These are phyloP conservation scores for Pachyrhizus erosus DNA, from an alignment of 306 rosid genomes.

Conservation along the genomic window DNA sequence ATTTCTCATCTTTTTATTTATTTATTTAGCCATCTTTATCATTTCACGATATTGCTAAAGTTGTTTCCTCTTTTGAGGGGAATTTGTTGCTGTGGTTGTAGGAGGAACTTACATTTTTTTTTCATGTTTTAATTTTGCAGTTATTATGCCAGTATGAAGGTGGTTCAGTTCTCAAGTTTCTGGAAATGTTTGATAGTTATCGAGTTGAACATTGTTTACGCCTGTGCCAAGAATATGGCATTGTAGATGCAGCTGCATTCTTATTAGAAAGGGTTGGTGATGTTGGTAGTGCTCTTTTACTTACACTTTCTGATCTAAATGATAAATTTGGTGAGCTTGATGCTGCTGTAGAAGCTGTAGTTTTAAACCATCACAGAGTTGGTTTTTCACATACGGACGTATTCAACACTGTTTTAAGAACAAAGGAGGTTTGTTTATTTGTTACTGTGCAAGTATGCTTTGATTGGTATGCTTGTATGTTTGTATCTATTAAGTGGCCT, in stretches of 20 bases:
- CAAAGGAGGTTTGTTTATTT: constrained; percentile 73
- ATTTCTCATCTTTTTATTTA: background rate
- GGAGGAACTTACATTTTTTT: constrained; percentile 24
- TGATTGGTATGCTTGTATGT: constrained; percentile 33
- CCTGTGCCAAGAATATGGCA: constrained; percentile 85
- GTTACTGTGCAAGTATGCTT: constrained; percentile 40
- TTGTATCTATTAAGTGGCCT: constrained; percentile 32
- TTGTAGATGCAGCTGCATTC: constrained; percentile 91
- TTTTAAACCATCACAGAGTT: constrained; percentile 46
- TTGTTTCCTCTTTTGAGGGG: background rate
- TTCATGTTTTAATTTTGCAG: constrained; percentile 60
- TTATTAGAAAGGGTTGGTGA: constrained; percentile 95
- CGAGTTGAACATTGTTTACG: constrained; percentile 91
- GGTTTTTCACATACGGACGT: constrained; percentile 54
- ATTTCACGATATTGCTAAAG: background rate
- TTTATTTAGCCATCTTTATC: constrained; percentile 23
- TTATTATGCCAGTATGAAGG: constrained; percentile 85
- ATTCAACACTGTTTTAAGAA: constrained; percentile 51
- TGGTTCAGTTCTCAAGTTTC: constrained; percentile 87
- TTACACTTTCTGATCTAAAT: constrained; percentile 80
- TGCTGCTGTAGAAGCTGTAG: constrained; percentile 69
- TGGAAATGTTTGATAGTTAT: constrained; percentile 92
- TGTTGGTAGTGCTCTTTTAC: constrained; percentile 90
- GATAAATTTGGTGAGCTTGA: constrained; percentile 83
- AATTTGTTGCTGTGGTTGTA: constrained; percentile 16